phyloP scores from a whole-genome alignment of 768 basidiomycete species.

The Cystoderma amianthinum region DNA sequence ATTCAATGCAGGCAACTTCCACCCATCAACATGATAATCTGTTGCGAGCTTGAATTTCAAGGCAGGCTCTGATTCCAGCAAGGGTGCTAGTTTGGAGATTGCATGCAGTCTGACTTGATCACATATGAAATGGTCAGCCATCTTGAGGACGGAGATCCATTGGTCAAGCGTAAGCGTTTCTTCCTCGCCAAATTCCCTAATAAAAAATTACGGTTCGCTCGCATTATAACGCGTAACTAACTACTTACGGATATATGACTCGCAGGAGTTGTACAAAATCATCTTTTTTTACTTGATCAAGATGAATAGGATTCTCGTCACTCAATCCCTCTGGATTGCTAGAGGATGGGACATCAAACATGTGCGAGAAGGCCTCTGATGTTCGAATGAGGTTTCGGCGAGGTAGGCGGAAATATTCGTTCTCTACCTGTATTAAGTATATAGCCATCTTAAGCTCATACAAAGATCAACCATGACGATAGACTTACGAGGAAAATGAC shows the following conservation, averaged over 20 bases:
- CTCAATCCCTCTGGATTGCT: constrained; percentile 9
- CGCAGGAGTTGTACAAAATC: constrained; percentile 28
- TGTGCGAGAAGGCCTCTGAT: background rate
- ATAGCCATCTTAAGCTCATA: too few species aligned
- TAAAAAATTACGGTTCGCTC: background rate
- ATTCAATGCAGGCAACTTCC: background rate
- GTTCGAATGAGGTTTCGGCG: background rate
- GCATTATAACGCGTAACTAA: background rate
- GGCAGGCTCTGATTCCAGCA: background rate
- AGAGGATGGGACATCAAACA: background rate
- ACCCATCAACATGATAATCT: background rate
- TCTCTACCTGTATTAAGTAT: too few species aligned
- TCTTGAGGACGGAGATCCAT: constrained; percentile 25
- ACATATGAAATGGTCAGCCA: constrained; percentile 27
- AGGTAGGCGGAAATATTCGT: background rate
- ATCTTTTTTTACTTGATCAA: constrained; percentile 13
- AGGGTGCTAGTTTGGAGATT: constrained; percentile 8
- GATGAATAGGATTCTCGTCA: constrained; percentile 17
- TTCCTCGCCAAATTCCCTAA: background rate
- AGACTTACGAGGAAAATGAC: too few species aligned
- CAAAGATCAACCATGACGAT: too few species aligned
- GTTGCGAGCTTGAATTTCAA: background rate
- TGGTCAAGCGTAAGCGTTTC: constrained; percentile 3
- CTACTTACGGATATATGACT: constrained; percentile 22
- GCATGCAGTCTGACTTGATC: constrained; percentile 15